phyloP scores from a whole-genome alignment of 1,284 basidiomycete species.

The Papiliotrema fonsecae region DNA sequence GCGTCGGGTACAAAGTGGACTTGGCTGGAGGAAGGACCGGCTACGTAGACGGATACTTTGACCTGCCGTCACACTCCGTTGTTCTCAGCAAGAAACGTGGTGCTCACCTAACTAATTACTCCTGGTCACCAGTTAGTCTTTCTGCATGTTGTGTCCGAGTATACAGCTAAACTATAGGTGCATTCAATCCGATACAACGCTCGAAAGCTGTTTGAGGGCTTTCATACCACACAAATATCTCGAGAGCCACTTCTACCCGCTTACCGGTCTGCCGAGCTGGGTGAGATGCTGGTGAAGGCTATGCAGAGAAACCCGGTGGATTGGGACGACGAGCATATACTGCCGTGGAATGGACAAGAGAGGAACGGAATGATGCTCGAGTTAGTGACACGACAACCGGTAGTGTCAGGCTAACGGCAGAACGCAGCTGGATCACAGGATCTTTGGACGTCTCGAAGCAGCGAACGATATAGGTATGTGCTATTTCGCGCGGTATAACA shows the following conservation, averaged over 20 bases:
- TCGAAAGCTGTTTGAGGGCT: not conserved
- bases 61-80: not conserved
- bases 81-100: not conserved
- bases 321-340: conserved; percentile 9
- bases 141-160: not conserved
- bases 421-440: not conserved
- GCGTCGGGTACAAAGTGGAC: conserved; percentile 1
- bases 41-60: conserved; percentile 1
- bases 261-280: not conserved
- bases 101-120: not conserved
- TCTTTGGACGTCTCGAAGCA: not conserved
- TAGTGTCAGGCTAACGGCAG: too few relatives aligned
- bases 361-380: not conserved
- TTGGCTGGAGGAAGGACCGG: not conserved
- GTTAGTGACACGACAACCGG: not conserved
- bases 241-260: conserved; percentile 3
- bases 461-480: not conserved
- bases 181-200: not conserved
- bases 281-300: conserved; percentile 1
- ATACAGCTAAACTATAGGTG: not conserved
- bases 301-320: conserved; percentile 7
- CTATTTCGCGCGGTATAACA: not conserved
- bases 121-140: conserved; percentile 1
- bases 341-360: not conserved
- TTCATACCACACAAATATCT: conserved; percentile 3